Conservation (phyloP, 148 eudicot genomes). For the Beta vulgaris region DNA sequence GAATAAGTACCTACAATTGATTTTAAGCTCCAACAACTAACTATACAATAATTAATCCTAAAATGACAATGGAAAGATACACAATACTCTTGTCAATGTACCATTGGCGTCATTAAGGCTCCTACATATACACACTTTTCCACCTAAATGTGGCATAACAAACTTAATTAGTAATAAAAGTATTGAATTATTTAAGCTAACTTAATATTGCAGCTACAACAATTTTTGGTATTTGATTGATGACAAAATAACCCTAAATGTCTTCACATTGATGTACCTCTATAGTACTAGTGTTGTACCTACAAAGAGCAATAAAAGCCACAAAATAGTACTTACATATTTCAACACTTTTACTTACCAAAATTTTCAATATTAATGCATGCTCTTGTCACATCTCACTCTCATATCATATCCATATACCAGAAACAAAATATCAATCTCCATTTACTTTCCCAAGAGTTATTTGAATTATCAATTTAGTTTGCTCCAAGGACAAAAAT, state of each 20-base stretch:
- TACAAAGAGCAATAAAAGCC: neutral
- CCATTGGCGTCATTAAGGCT: too few relatives aligned
- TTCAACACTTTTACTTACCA: neutral
- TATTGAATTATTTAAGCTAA: neutral
- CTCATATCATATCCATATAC: too few relatives aligned
- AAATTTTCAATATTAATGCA: neutral
- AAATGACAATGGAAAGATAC: neutral
- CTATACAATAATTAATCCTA: neutral
- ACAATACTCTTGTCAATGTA: too few relatives aligned
- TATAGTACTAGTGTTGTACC: neutral
- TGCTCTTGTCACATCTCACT: neutral
- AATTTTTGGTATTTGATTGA: neutral
- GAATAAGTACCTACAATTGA: neutral
- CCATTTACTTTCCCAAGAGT: neutral
- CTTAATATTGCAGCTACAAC: neutral
- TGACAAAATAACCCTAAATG: too few relatives aligned
- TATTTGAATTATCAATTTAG: neutral
- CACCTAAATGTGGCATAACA: neutral
- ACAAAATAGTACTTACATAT: neutral
- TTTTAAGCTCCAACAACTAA: neutral
- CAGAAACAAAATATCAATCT: too few relatives aligned
- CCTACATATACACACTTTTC: neutral
- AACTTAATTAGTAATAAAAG: neutral
- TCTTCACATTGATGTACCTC: constrained; percentile 4
- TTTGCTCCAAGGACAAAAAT: neutral